These are phyloP conservation scores for Nakaseomyces bracarensis DNA, from an alignment of 1,139 yeast species.

Conservation along the genomic window DNA sequence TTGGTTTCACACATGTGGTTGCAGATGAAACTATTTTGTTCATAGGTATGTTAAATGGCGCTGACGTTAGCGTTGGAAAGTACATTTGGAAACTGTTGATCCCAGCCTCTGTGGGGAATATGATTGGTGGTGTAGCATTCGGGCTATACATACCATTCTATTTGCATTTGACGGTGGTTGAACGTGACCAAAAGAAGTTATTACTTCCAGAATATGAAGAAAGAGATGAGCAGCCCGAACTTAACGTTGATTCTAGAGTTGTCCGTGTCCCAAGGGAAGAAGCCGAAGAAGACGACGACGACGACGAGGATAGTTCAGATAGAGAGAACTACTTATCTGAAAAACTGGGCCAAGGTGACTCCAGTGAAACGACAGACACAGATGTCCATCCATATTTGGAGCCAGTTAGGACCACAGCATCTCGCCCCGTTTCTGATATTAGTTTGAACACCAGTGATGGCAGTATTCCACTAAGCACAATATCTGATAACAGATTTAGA, in stretches of 20 bases:
- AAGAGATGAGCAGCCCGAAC: conserved; percentile 71
- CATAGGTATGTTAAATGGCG: conserved; percentile 59
- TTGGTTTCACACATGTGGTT: conserved; percentile 72
- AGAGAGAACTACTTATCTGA: conserved; percentile 2
- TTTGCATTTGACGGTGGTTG: conserved; percentile 61
- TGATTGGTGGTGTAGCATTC: conserved; percentile 61
- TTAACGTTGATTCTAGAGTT: conserved; percentile 68
- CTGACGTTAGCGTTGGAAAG: conserved; percentile 51
- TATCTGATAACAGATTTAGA: background rate
- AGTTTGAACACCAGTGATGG: conserved; percentile 6
- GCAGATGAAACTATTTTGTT: conserved; percentile 70
- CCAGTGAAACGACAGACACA: conserved; percentile 1
- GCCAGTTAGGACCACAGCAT: background rate
- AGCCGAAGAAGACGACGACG: conserved; percentile 12
- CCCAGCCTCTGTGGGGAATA: conserved; percentile 63
- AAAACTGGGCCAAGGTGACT: background rate
- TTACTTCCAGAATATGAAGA: conserved; percentile 59
- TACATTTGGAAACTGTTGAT: conserved; percentile 64
- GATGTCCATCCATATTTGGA: conserved; percentile 6
- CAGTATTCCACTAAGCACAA: conserved; percentile 9
- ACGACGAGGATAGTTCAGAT: conserved; percentile 9
- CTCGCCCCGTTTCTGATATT: background rate
- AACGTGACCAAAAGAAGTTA: conserved; percentile 51
- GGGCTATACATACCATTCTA: conserved; percentile 59
- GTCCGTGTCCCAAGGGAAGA: conserved; percentile 37